A percentile compares a stretch with the other conserved stretches of the same genome.
Evolutionary conservation across 2,329 filamentous ascomycete genomes (phyloP).

Genomic region (Cytospora piceicola): DNA sequence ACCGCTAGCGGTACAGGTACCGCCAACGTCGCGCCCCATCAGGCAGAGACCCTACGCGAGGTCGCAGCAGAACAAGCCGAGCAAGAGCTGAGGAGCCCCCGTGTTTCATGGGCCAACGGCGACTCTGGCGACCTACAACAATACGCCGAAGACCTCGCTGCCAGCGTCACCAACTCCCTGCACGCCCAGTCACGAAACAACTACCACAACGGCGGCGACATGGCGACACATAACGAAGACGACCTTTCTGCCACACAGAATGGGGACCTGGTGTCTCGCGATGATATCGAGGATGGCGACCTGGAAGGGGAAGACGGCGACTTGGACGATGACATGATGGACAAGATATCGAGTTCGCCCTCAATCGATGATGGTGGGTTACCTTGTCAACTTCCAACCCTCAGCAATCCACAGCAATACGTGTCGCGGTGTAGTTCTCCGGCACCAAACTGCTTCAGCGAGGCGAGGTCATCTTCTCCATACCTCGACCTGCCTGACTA

Average conservation of each 20-base stretch:
- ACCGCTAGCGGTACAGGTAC: slow-evolving; percentile 46
- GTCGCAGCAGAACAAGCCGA: slow-evolving; percentile 76
- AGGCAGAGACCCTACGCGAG: slow-evolving; percentile 81
- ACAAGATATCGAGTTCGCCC: slow-evolving; percentile 97
- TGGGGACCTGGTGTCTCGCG: slow-evolving; percentile 54
- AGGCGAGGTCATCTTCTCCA: slow-evolving; percentile 48
- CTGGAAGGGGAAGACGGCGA: slow-evolving; percentile 70
- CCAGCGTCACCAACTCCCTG: slow-evolving; percentile 46
- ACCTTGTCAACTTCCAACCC: slow-evolving; percentile 45
- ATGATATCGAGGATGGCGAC: slow-evolving; percentile 63
- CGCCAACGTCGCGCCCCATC: slow-evolving; percentile 69
- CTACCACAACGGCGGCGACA: slow-evolving; percentile 32
- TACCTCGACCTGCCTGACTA: slow-evolving; percentile 46
- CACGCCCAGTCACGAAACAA: slow-evolving; percentile 36
- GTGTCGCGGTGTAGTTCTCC: slow-evolving; percentile 37
- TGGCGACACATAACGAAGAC: slow-evolving; percentile 54
- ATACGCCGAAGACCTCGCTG: slow-evolving; percentile 51
- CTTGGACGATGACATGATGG: slow-evolving; percentile 88
- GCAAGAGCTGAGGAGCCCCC: slow-evolving; percentile 68
- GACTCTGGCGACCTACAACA: slow-evolving; percentile 46
- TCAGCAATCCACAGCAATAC: slow-evolving; percentile 47
- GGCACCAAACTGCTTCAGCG: slow-evolving; percentile 40
- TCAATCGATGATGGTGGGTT: slow-evolving; percentile 99
- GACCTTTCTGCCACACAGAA: slow-evolving; percentile 64
- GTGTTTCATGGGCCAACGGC: slow-evolving; percentile 57